These are phyloP conservation scores for Phytopythium cucurbitacearum DNA, from an alignment of 352 stramenopile species.

Conservation along the genomic window DNA sequence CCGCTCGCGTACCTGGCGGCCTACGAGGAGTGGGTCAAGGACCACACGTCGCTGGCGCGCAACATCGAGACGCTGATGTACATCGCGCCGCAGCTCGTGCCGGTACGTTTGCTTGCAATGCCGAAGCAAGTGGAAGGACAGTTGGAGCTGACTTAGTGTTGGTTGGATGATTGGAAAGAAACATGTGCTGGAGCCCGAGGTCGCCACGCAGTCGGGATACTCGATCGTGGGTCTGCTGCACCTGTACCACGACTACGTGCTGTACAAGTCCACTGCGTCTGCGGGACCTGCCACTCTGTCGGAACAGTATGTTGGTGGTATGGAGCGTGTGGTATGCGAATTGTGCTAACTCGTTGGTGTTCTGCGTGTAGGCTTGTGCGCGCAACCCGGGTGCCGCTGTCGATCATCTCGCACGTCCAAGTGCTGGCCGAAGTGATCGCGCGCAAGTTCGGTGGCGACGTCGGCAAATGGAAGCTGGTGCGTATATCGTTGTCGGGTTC, in stretches of 20 bases:
- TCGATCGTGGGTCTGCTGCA: slow-evolving; percentile 70
- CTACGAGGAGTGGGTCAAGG: slow-evolving; percentile 71
- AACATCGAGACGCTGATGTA: slow-evolving; percentile 80
- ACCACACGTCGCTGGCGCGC: slow-evolving; percentile 51
- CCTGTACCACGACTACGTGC: slow-evolving; percentile 80
- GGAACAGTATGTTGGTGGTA: slow-evolving; percentile 24
- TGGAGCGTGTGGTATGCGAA: slow-evolving; percentile 1
- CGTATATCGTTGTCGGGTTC: slow-evolving; percentile 1
- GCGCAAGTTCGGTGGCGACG: slow-evolving; percentile 60
- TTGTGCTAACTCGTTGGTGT: background rate
- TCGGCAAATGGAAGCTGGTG: slow-evolving; percentile 69
- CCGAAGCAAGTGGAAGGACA: background rate
- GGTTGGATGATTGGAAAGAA: slow-evolving; percentile 25
- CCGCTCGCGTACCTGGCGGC: slow-evolving; percentile 16
- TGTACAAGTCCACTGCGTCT: slow-evolving; percentile 51
- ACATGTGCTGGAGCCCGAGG: slow-evolving; percentile 49
- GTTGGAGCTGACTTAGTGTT: background rate
- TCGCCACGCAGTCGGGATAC: slow-evolving; percentile 75
- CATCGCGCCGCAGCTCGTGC: slow-evolving; percentile 72
- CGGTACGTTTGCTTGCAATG: slow-evolving; percentile 23
- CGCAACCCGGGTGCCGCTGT: slow-evolving; percentile 63
- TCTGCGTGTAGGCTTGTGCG: slow-evolving; percentile 37
- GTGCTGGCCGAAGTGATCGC: slow-evolving; percentile 76
- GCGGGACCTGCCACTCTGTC: slow-evolving; percentile 12
- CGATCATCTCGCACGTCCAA: slow-evolving; percentile 75